phyloP scores from a whole-genome alignment of 1,139 yeast genomes.

The Saccharomycopsis hybrid region DNA sequence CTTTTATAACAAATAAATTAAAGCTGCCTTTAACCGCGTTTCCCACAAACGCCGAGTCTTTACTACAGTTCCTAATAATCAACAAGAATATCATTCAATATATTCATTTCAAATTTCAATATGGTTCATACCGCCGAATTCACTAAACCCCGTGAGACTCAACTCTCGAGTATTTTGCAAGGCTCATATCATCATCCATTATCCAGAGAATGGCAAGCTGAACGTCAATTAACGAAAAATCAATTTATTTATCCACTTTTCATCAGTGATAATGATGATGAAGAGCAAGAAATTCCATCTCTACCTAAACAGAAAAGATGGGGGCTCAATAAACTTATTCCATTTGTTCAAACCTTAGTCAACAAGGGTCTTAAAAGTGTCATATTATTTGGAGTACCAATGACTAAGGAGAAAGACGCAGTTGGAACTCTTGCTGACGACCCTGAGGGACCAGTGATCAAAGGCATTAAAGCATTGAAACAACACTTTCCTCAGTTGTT shows the following conservation, averaged over 20 bases:
- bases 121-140: slow-evolving; percentile 57
- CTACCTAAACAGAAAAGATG: slow-evolving; percentile 84
- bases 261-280: slow-evolving; percentile 76
- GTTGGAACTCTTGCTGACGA: slow-evolving; percentile 92
- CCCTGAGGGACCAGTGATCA: slow-evolving; percentile 92
- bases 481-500: slow-evolving; percentile 71
- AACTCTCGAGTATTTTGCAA: slow-evolving; percentile 72
- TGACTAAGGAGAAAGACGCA: slow-evolving; percentile 66
- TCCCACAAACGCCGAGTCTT: too few relatives aligned
- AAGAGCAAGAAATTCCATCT: slow-evolving; percentile 64
- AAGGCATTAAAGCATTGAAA: slow-evolving; percentile 60
- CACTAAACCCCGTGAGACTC: slow-evolving; percentile 49
- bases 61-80: too few relatives aligned
- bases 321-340: slow-evolving; percentile 75
- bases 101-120: not conserved
- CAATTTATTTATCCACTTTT: slow-evolving; percentile 94
- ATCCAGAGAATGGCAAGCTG: slow-evolving; percentile 85
- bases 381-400: slow-evolving; percentile 86
- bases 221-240: slow-evolving; percentile 71
- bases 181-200: slow-evolving; percentile 95
- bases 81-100: not conserved
- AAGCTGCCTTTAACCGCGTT: too few relatives aligned
- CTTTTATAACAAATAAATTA: too few relatives aligned
- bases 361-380: slow-evolving; percentile 80
- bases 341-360: slow-evolving; percentile 64